phyloP scores from a whole-genome alignment of 2,329 filamentous ascomycete species.

The Diaporthe citrichinensis region DNA sequence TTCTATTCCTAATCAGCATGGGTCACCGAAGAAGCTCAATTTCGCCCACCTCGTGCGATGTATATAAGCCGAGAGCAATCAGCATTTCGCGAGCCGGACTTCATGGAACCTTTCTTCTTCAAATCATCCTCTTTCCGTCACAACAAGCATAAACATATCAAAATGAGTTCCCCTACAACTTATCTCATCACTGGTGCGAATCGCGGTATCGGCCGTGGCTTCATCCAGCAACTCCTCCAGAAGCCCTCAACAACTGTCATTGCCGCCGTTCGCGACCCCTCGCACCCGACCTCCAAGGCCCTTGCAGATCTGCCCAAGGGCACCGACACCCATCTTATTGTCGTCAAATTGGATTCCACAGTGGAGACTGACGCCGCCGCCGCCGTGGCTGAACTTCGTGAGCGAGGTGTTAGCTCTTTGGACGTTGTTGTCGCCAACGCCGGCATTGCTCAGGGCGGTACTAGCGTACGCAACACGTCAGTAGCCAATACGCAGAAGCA shows the following conservation, averaged over 20 bases:
- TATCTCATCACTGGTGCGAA: slow-evolving; percentile 9
- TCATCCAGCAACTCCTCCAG: slow-evolving; percentile 43
- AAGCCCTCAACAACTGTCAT: slow-evolving; percentile 48
- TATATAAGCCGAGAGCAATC: background rate
- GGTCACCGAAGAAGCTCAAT: background rate
- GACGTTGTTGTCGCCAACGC: slow-evolving; percentile 47
- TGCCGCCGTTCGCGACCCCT: slow-evolving; percentile 45
- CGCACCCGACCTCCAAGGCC: slow-evolving; percentile 64
- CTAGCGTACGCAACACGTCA: slow-evolving; percentile 42
- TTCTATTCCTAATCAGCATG: background rate
- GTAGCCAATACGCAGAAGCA: slow-evolving; percentile 43
- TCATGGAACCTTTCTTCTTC: background rate
- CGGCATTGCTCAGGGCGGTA: slow-evolving; percentile 41
- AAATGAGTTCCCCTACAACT: background rate
- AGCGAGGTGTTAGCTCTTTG: slow-evolving; percentile 30
- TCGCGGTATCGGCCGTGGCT: slow-evolving; percentile 46
- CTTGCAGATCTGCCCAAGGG: slow-evolving; percentile 80
- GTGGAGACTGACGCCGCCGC: slow-evolving; percentile 27
- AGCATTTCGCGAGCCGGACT: background rate
- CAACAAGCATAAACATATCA: background rate
- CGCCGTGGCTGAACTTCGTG: background rate
- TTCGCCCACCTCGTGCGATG: background rate
- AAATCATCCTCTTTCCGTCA: background rate
- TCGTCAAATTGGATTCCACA: slow-evolving; percentile 43
- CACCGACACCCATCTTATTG: slow-evolving; percentile 41